phyloP scores from a whole-genome alignment of 441 rosid genomes.

The Eutrema salsugineum region DNA sequence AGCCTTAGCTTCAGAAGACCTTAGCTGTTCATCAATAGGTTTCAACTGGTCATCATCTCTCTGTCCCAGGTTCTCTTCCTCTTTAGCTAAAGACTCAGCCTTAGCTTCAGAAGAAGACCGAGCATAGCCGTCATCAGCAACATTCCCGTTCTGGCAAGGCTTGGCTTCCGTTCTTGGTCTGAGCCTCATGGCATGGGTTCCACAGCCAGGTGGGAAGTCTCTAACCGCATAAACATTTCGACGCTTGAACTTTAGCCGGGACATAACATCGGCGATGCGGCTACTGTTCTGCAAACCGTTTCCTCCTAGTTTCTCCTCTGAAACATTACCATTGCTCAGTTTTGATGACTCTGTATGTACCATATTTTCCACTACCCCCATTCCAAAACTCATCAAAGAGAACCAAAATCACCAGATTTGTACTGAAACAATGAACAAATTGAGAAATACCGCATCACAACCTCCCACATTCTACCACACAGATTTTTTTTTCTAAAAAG shows the following conservation, averaged over 20 bases:
- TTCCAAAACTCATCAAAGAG: constrained; percentile 15
- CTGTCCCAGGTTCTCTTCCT: not conserved
- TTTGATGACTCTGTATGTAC: constrained; percentile 35
- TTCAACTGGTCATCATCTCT: not conserved
- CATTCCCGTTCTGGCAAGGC: not conserved
- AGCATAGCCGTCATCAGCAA: not conserved
- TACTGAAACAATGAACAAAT: not conserved
- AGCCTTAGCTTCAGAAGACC: not conserved
- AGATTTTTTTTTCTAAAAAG: no score
- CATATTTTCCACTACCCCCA: constrained; percentile 46
- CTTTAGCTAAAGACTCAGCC: constrained; percentile 7
- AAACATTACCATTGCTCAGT: constrained; percentile 26
- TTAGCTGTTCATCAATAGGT: not conserved
- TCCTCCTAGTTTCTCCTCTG: constrained; percentile 27
- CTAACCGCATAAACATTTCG: constrained; percentile 44
- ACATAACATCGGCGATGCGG: no score
- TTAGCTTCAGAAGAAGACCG: constrained; percentile 6
- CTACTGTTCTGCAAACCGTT: constrained; percentile 28
- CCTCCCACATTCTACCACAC: no score
- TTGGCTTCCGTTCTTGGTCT: not conserved
- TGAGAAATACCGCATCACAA: not conserved
- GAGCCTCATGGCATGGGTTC: constrained; percentile 20
- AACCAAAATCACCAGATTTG: not conserved
- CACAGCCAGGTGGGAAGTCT: constrained; percentile 70
- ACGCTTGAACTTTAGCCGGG: constrained; percentile 33